A percentile compares a stretch with the other conserved stretches of the same genome.
Conservation (phyloP, 306 rosid genomes). For the Sicyos edulis region DNA sequence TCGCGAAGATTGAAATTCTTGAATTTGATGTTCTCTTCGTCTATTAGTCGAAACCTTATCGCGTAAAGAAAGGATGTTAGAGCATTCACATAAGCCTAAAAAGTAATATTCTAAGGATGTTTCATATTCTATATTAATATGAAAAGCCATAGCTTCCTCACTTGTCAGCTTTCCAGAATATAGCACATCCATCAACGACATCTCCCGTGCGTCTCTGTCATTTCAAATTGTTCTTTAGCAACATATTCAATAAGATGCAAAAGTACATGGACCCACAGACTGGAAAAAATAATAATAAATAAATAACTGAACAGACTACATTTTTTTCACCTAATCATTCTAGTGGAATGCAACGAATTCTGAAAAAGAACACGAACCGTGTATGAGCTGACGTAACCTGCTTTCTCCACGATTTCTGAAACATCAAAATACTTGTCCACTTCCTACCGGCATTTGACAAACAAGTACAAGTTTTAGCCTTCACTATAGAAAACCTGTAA, state of each 20-base stretch:
- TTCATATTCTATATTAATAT: not conserved
- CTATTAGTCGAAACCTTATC: constrained; percentile 57
- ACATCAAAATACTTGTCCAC: constrained; percentile 75
- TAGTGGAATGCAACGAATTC: not conserved
- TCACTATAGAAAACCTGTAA: not conserved
- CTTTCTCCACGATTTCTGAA: constrained; percentile 46
- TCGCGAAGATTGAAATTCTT: constrained; percentile 70
- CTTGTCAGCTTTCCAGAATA: constrained; percentile 80
- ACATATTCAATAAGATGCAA: not conserved
- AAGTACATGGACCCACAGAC: not conserved
- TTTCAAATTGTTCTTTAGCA: constrained; percentile 16
- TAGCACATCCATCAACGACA: constrained; percentile 69
- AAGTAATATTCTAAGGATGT: constrained; percentile 1
- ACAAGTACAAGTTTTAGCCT: constrained; percentile 5
- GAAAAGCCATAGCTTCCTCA: constrained; percentile 26
- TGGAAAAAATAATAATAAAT: not conserved
- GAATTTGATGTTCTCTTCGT: constrained; percentile 59
- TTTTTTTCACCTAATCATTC: constrained; percentile 1
- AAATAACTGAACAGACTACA: not conserved
- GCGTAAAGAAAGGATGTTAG: constrained; percentile 17
- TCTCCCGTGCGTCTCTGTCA: constrained; percentile 84
- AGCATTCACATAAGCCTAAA: constrained; percentile 14
- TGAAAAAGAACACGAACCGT: constrained; percentile 41
- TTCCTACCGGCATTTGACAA: constrained; percentile 42
- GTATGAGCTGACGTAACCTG: constrained; percentile 64